Percentiles rank a stretch among this genome's conserved stretches.
These are phyloP conservation scores for Murraya paniculata DNA, from an alignment of 345 rosid species.

Conservation along the genomic window DNA sequence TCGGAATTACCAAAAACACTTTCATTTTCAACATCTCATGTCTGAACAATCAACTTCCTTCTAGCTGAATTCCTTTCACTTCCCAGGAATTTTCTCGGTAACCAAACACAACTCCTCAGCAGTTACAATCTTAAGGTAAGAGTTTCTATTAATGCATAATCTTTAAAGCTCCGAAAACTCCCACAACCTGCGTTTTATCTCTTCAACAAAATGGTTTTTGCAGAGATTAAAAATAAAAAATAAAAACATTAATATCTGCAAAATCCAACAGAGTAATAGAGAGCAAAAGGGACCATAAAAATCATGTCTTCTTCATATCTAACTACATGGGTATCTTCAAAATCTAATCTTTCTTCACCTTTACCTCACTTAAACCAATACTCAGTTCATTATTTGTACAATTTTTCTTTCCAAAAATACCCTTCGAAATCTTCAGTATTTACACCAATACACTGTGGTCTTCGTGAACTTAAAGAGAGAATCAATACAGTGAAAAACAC, in stretches of 20 bases:
- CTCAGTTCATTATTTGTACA: constrained; percentile 23
- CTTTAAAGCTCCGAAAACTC: background rate
- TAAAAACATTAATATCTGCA: background rate
- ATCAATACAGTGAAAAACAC: constrained; percentile 59
- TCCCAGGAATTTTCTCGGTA: background rate
- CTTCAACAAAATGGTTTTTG: constrained; percentile 19
- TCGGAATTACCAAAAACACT: background rate
- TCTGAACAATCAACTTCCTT: background rate
- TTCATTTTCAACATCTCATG: background rate
- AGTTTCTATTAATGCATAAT: background rate
- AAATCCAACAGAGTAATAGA: background rate
- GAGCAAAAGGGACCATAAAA: background rate
- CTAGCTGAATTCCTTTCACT: background rate
- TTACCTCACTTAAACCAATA: constrained; percentile 24
- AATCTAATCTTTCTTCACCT: constrained; percentile 5
- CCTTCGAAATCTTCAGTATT: constrained; percentile 1
- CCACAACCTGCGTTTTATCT: background rate
- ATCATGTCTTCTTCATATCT: constrained; percentile 38
- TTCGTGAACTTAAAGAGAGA: constrained; percentile 62
- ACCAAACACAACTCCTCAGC: constrained; percentile 7
- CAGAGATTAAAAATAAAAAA: background rate
- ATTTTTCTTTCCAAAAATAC: constrained; percentile 2
- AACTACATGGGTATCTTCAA: constrained; percentile 28
- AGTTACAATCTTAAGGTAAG: background rate
- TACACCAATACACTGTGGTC: constrained; percentile 39